Evolutionary conservation across 129 eudicot genomes (phyloP).

Genomic region (Pseudognaphalium luteoalbum): DNA sequence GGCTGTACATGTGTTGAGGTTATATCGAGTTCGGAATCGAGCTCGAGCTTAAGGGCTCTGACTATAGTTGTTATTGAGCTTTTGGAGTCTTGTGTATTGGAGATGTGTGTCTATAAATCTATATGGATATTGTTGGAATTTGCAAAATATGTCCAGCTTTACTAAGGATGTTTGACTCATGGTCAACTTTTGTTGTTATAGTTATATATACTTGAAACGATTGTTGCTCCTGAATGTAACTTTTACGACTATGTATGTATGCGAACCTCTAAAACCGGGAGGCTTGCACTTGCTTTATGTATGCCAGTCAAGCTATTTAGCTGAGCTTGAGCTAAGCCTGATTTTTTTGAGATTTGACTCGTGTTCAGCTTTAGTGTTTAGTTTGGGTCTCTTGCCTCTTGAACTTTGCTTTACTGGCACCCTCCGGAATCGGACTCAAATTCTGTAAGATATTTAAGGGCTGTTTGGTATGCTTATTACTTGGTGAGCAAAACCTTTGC

Average conservation of each 20-base stretch:
- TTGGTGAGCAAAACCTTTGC: not conserved
- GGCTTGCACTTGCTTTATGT: not conserved
- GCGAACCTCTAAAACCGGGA: not conserved
- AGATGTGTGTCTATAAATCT: not conserved
- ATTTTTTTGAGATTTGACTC: not conserved
- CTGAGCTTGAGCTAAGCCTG: not conserved
- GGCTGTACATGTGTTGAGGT: not conserved
- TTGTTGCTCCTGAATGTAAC: not conserved
- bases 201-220: too few relatives aligned
- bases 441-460: not conserved
- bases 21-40: too few relatives aligned
- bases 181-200: not conserved
- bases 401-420: not conserved
- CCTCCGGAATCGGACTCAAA: not conserved
- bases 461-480: not conserved
- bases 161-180: not conserved
- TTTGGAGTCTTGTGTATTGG: not conserved
- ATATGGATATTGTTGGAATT: not conserved
- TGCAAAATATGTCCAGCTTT: not conserved
- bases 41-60: not conserved
- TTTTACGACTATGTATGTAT: not conserved
- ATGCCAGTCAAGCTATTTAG: not conserved
- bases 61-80: not conserved
- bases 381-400: not conserved
- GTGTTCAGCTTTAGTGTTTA: not conserved